Percentiles rank a stretch among this genome's conserved stretches.
These are phyloP conservation scores for Knufia fluminis DNA, from an alignment of 2,329 filamentous ascomycete genomes.

Conservation along the genomic window DNA sequence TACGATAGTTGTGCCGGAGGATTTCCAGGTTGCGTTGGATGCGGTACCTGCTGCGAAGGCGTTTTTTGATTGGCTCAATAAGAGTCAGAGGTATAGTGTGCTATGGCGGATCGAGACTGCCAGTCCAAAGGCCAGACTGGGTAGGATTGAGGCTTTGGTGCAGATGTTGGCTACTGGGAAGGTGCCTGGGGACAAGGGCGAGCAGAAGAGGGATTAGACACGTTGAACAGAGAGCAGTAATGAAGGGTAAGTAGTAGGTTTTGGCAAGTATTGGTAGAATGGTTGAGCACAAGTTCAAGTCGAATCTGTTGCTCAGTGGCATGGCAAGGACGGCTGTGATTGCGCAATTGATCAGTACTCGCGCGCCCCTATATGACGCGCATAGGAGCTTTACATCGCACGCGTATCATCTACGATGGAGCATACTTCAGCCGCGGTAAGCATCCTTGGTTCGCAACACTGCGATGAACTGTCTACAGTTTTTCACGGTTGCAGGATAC, in stretches of 20 bases:
- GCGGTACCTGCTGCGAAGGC: conserved; percentile 28
- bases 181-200: background rate
- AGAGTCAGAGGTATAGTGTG: conserved; percentile 39
- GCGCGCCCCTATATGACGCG: no score
- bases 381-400: no score
- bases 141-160: conserved; percentile 38
- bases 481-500: no score
- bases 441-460: no score
- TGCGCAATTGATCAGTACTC: no score
- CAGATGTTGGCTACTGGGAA: conserved; percentile 29
- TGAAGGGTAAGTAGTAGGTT: background rate
- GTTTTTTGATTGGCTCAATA: conserved; percentile 38
- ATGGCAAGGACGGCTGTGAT: no score
- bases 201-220: background rate
- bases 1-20: conserved; percentile 39
- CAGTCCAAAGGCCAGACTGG: conserved; percentile 24
- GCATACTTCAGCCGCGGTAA: no score
- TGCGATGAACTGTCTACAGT: no score
- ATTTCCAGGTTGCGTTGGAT: conserved; percentile 40
- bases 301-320: no score
- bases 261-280: background rate
- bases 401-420: no score
- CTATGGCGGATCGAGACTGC: conserved; percentile 39
- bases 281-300: no score
- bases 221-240: background rate